A percentile compares a stretch with the other conserved stretches of the same genome.
phyloP scores from a whole-genome alignment of 257 asterid species.

The Cruciata laevipes region DNA sequence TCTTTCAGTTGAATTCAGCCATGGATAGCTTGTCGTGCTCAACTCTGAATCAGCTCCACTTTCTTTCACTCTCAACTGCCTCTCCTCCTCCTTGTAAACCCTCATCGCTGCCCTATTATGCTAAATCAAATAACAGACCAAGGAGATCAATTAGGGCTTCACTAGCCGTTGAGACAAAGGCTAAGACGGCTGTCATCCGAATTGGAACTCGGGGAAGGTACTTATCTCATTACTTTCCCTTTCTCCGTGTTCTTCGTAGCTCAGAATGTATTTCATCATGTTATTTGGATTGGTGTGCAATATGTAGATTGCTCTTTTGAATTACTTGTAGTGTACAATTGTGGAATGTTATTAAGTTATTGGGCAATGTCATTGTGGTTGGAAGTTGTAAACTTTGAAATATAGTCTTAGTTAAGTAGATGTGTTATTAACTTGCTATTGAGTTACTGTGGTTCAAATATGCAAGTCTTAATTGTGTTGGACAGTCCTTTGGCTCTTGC shows the following conservation, averaged over 20 bases:
- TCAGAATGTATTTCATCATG: too few relatives aligned
- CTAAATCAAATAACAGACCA: slow-evolving; percentile 23
- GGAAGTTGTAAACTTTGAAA: too few relatives aligned
- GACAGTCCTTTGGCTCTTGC: slow-evolving; percentile 98
- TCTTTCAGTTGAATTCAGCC: not conserved
- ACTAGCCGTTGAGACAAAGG: slow-evolving; percentile 52
- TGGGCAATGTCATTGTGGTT: too few relatives aligned
- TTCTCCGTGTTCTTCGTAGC: too few relatives aligned
- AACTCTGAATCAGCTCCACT: slow-evolving; percentile 33
- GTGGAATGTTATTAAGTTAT: too few relatives aligned
- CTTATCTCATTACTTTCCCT: slow-evolving; percentile 3
- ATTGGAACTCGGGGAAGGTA: slow-evolving; percentile 97
- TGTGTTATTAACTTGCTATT: too few relatives aligned
- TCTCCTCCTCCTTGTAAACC: slow-evolving; percentile 27
- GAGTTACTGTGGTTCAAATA: slow-evolving; percentile 8
- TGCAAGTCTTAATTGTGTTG: slow-evolving; percentile 32
- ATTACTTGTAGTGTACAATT: not conserved
- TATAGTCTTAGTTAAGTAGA: too few relatives aligned
- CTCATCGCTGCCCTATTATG: slow-evolving; percentile 31
- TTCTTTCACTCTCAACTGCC: slow-evolving; percentile 14
- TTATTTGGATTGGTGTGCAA: too few relatives aligned
- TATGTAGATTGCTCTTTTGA: not conserved
- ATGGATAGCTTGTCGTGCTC: slow-evolving; percentile 43
- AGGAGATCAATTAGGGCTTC: slow-evolving; percentile 45
- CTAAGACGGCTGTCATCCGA: slow-evolving; percentile 74